Evolutionary conservation across 805 yeast genomes (phyloP).

Genomic region (Komagataella ulmi): DNA sequence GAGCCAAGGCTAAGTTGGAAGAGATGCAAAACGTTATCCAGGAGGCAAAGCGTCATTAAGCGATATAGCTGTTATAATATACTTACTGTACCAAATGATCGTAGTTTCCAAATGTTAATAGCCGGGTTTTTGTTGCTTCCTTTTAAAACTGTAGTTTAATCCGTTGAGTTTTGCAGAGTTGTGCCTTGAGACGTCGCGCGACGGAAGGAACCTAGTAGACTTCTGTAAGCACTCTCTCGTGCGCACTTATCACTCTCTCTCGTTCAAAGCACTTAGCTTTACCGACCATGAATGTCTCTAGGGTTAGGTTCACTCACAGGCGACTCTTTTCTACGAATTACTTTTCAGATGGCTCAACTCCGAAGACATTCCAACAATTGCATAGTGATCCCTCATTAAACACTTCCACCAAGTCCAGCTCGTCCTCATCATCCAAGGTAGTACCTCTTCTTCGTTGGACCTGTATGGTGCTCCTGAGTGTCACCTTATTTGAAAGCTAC

Average conservation of each 20-base stretch:
- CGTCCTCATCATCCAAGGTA: neutral
- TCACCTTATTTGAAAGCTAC: neutral
- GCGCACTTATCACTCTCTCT: neutral
- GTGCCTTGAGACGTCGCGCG: neutral
- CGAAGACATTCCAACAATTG: neutral
- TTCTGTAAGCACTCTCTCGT: too few species aligned
- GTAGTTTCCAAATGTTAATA: neutral
- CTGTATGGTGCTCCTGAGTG: neutral
- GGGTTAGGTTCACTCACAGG: neutral
- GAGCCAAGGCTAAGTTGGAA: conserved; percentile 99
- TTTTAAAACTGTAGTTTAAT: neutral
- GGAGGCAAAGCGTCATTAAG: conserved; percentile 89
- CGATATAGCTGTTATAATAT: conserved; percentile 1
- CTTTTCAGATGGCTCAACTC: neutral
- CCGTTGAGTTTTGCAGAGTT: neutral
- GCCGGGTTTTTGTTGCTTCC: neutral
- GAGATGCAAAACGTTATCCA: conserved; percentile 94
- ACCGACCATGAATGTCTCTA: neutral
- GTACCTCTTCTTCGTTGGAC: neutral
- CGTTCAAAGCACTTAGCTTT: neutral
- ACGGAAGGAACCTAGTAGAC: neutral
- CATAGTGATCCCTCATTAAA: neutral
- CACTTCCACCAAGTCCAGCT: neutral
- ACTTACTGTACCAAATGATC: neutral
- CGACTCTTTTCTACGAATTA: neutral